Percentiles rank a stretch among this genome's conserved stretches.
phyloP scores from a whole-genome alignment of 148 eudicot genomes.

The Rhododendron vialii region DNA sequence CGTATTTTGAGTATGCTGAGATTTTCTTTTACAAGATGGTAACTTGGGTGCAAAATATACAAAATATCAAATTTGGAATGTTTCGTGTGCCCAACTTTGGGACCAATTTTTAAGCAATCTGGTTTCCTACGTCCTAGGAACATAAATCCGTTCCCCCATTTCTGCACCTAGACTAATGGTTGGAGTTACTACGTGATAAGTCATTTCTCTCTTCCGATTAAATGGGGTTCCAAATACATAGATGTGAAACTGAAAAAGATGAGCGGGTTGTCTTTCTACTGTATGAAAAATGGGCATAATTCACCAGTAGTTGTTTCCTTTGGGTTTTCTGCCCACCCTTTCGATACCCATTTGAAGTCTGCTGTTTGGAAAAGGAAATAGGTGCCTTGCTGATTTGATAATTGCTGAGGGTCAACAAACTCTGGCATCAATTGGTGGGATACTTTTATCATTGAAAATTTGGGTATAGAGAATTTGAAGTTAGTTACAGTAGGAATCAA shows the following conservation, averaged over 20 bases:
- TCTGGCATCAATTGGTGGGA: neutral
- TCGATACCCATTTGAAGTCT: neutral
- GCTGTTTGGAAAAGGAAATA: neutral
- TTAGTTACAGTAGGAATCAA: conserved; percentile 1
- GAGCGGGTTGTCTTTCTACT: neutral
- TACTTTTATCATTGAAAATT: neutral
- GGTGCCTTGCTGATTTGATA: neutral
- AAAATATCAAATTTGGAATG: neutral
- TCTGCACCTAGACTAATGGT: neutral
- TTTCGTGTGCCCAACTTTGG: neutral
- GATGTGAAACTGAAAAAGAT: neutral
- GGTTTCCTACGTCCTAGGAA: neutral
- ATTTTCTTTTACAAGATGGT: neutral
- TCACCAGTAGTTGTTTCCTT: neutral
- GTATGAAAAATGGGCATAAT: neutral
- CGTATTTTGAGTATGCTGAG: neutral
- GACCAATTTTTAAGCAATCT: neutral
- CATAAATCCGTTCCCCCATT: neutral
- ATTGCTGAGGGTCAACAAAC: neutral
- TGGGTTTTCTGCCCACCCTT: neutral
- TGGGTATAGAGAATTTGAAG: neutral
- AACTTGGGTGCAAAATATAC: neutral
- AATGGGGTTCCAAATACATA: neutral
- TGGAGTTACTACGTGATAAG: neutral
- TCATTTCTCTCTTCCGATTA: neutral